Evolutionary conservation across 2,329 filamentous ascomycete genomes (phyloP).

Genomic region (Colletotrichum caudatum): DNA sequence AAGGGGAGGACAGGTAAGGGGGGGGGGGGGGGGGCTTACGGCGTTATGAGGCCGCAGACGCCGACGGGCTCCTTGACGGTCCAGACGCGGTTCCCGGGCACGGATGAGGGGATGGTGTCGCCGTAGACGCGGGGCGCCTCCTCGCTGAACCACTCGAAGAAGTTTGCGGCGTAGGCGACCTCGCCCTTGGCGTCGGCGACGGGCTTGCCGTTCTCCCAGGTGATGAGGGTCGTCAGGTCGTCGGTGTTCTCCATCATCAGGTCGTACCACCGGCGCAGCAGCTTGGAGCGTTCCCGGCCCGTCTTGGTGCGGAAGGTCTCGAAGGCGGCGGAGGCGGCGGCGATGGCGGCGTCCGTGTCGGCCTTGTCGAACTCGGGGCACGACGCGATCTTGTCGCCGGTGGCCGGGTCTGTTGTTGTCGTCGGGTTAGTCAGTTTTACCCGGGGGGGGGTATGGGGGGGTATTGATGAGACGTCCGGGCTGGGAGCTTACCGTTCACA

Average conservation of each 20-base stretch:
- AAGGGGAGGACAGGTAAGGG: too few species aligned
- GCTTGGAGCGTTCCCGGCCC: constrained; percentile 78
- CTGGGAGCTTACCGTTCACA: constrained; percentile 70
- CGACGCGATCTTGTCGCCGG: constrained; percentile 82
- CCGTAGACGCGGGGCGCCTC: constrained; percentile 82
- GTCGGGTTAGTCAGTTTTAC: constrained; percentile 11
- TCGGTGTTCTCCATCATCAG: constrained; percentile 82
- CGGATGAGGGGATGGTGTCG: constrained; percentile 77
- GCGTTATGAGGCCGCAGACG: constrained; percentile 85
- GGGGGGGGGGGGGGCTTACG: constrained; percentile 52
- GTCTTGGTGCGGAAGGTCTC: constrained; percentile 77
- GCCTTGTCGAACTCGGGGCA: constrained; percentile 84
- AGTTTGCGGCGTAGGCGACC: constrained; percentile 78
- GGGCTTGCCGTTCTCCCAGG: constrained; percentile 92
- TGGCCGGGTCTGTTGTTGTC: constrained; percentile 84
- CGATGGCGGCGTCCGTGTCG: constrained; percentile 85
- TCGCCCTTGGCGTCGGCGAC: constrained; percentile 80
- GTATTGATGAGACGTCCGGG: not conserved
- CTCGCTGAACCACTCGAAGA: constrained; percentile 85
- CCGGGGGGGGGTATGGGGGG: constrained; percentile 1
- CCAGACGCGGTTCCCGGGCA: constrained; percentile 79
- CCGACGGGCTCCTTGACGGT: constrained; percentile 88
- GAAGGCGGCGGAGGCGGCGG: constrained; percentile 83
- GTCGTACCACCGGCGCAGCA: constrained; percentile 85
- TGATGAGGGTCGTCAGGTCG: constrained; percentile 85